Percentiles rank a stretch among this genome's conserved stretches.
phyloP scores from a whole-genome alignment of 2,329 filamentous ascomycete species.

The Colletotrichum brevisporum region DNA sequence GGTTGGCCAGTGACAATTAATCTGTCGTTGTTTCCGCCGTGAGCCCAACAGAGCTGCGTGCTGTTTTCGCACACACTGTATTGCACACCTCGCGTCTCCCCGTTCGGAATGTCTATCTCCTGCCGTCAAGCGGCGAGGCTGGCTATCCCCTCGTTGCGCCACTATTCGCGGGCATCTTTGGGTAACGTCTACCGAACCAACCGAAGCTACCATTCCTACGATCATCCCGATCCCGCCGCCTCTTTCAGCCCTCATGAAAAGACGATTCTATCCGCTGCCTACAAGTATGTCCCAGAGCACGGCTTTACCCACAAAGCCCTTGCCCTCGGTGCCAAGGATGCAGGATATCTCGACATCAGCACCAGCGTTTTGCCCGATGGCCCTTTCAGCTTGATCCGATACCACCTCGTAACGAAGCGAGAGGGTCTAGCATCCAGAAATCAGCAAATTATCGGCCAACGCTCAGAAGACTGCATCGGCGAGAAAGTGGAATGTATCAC shows the following conservation, averaged over 20 bases:
- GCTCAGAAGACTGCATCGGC: conserved; percentile 59
- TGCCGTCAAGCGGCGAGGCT: conserved; percentile 17
- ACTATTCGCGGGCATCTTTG: neutral
- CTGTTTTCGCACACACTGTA: neutral
- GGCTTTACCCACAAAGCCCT: conserved; percentile 86
- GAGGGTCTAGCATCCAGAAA: conserved; percentile 66
- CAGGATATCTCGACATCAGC: conserved; percentile 89
- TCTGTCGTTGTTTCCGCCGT: too few relatives aligned
- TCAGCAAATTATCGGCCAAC: conserved; percentile 53
- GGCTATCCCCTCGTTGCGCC: conserved; percentile 15
- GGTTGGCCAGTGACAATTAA: too few relatives aligned
- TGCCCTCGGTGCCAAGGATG: conserved; percentile 83
- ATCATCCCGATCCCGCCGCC: conserved; percentile 71
- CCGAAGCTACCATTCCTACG: conserved; percentile 79
- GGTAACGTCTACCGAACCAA: conserved; percentile 3
- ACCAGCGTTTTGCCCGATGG: conserved; percentile 85
- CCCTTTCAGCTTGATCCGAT: conserved; percentile 85
- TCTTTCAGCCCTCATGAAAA: conserved; percentile 79
- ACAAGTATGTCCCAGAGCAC: conserved; percentile 81
- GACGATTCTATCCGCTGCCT: conserved; percentile 85
- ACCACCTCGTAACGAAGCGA: conserved; percentile 79
- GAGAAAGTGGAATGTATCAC: conserved; percentile 79
- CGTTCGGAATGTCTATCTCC: conserved; percentile 13
- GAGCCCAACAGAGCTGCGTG: neutral
- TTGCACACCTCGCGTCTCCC: neutral